phyloP scores from a whole-genome alignment of 305 asterid species.

The Salvia sclarea region DNA sequence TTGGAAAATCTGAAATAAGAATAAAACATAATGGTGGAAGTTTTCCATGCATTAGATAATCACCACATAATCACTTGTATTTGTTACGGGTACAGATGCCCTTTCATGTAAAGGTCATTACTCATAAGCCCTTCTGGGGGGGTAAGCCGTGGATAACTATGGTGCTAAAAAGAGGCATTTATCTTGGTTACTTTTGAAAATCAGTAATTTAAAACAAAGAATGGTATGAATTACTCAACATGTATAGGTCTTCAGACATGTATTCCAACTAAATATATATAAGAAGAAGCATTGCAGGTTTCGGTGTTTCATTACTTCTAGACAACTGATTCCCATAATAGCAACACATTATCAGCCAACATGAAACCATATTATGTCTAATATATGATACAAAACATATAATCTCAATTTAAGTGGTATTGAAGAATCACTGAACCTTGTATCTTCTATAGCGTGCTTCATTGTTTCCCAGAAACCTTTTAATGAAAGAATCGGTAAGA shows the following conservation, averaged over 20 bases:
- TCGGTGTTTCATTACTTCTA: slow-evolving; percentile 7
- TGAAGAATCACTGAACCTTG: slow-evolving; percentile 64
- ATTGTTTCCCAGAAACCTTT: slow-evolving; percentile 89
- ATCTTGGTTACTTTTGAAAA: not conserved
- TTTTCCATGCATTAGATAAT: not conserved
- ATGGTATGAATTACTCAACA: slow-evolving; percentile 12
- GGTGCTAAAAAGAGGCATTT: not conserved
- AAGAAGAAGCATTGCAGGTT: not conserved
- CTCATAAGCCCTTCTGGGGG: not conserved
- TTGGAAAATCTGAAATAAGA: not conserved
- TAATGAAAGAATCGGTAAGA: slow-evolving; percentile 82
- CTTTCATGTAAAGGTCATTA: not conserved
- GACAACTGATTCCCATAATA: slow-evolving; percentile 18
- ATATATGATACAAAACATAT: slow-evolving; percentile 14
- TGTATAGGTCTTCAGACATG: slow-evolving; percentile 16
- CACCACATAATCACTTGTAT: not conserved
- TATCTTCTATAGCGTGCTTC: slow-evolving; percentile 96
- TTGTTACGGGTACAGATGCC: not conserved
- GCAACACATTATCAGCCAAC: slow-evolving; percentile 16
- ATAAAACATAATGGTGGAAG: not conserved
- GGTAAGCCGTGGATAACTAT: not conserved
- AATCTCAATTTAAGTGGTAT: slow-evolving; percentile 15
- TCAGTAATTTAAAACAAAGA: not conserved
- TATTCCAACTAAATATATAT: slow-evolving; percentile 11
- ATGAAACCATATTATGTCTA: slow-evolving; percentile 2